Evolutionary conservation across 768 basidiomycete genomes (phyloP).

Genomic region (Naganishia vishniacii): DNA sequence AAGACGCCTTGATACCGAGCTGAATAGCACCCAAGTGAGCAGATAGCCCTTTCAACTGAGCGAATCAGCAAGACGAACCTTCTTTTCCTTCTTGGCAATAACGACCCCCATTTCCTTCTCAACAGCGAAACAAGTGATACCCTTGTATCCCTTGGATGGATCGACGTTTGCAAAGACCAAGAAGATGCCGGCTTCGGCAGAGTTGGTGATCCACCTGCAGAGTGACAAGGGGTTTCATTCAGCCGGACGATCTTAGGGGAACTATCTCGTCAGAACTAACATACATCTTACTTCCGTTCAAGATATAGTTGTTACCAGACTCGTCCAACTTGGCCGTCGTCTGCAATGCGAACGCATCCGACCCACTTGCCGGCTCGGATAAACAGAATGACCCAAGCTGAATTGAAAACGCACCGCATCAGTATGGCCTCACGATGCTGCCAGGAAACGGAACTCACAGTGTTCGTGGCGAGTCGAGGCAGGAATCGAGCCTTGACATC

Average conservation of each 20-base stretch:
- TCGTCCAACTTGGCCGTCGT: conserved; percentile 74
- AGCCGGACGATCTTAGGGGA: too few relatives aligned
- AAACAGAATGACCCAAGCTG: conserved; percentile 94
- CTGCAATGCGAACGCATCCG: conserved; percentile 93
- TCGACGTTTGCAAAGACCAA: conserved; percentile 82
- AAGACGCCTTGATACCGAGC: conserved; percentile 90
- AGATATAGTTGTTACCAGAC: conserved; percentile 71
- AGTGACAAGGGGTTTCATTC: not conserved
- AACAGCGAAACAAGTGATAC: conserved; percentile 94
- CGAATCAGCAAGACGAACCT: conserved; percentile 49
- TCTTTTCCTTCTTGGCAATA: conserved; percentile 98
- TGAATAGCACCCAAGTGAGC: conserved; percentile 19
- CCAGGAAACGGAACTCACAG: too few relatives aligned
- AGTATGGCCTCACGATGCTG: not conserved
- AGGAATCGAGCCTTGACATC: conserved; percentile 84
- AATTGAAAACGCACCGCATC: not conserved
- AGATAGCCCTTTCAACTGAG: too few relatives aligned
- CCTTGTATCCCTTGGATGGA: conserved; percentile 92
- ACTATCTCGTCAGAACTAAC: conserved; percentile 7
- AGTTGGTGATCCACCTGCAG: conserved; percentile 82
- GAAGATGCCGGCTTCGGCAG: conserved; percentile 73
- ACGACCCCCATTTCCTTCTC: conserved; percentile 95
- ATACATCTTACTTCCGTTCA: conserved; percentile 94
- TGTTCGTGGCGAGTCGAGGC: conserved; percentile 69
- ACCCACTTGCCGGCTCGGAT: conserved; percentile 86